These are phyloP conservation scores for Elsinoe necatrix DNA, from an alignment of 2,329 filamentous ascomycete genomes.

Conservation along the genomic window DNA sequence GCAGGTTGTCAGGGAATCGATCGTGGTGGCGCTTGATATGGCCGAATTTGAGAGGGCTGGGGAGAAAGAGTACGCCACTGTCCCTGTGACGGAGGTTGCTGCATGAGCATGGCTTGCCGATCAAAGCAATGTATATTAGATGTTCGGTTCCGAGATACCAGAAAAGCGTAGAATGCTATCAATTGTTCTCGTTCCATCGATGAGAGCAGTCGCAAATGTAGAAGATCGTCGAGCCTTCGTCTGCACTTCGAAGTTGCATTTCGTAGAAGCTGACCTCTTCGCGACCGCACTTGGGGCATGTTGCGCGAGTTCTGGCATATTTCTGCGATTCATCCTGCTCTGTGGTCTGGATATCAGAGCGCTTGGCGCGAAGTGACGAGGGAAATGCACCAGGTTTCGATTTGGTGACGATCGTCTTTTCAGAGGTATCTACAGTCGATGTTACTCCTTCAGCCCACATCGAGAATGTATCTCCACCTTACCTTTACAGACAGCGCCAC, in stretches of 20 bases:
- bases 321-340: constrained; percentile 64
- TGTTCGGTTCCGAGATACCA: constrained; percentile 1
- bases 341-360: constrained; percentile 75
- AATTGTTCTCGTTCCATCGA: constrained; percentile 62
- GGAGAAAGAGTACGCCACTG: constrained; percentile 82
- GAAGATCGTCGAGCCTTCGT: constrained; percentile 90
- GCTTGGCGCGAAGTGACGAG: constrained; percentile 76
- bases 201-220: constrained; percentile 74
- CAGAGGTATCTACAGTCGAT: constrained; percentile 54
- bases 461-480: constrained; percentile 14
- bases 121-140: background rate
- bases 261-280: constrained; percentile 78
- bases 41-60: constrained; percentile 90
- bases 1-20: constrained; percentile 86
- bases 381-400: constrained; percentile 91
- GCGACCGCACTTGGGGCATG: constrained; percentile 71
- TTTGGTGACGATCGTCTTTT: constrained; percentile 67
- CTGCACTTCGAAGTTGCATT: constrained; percentile 79
- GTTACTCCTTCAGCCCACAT: background rate
- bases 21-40: constrained; percentile 95
- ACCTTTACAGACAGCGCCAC: constrained; percentile 80
- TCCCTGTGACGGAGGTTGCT: constrained; percentile 44
- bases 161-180: constrained; percentile 23
- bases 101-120: background rate
- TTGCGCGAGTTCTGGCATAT: constrained; percentile 58